These are phyloP conservation scores for Spathaspora sp. DNA, from an alignment of 1,139 yeast species.

Conservation along the genomic window DNA sequence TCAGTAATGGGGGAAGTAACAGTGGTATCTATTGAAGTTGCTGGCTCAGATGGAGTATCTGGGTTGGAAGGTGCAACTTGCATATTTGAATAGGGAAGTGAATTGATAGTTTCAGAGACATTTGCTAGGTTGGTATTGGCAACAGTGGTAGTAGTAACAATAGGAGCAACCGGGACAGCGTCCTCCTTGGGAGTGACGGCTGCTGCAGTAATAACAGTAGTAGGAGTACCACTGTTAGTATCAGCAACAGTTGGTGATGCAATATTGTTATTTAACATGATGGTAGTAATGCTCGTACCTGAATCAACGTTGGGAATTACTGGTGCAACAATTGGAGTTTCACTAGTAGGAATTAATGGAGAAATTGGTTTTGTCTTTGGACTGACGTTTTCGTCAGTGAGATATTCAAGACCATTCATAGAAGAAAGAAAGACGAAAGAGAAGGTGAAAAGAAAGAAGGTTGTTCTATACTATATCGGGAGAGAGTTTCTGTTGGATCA, in stretches of 20 bases:
- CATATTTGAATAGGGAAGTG: background rate
- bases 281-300: background rate
- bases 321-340: no score
- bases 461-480: no score
- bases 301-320: background rate
- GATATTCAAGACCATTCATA: conserved; percentile 5
- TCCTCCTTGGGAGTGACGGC: background rate
- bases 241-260: background rate
- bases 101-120: background rate
- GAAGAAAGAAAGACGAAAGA: background rate
- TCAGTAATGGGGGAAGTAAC: background rate
- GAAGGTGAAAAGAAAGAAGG: no score
- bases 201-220: background rate
- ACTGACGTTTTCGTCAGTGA: background rate
- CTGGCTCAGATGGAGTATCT: background rate
- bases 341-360: background rate
- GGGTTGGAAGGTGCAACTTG: background rate
- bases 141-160: background rate
- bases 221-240: background rate
- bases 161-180: background rate
- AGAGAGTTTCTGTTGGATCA: no score
- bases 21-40: background rate
- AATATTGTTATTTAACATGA: background rate
- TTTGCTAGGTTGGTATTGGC: background rate
- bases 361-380: conserved; percentile 1